Conservation (phyloP, 805 yeast genomes). For the Candida golubevii region DNA sequence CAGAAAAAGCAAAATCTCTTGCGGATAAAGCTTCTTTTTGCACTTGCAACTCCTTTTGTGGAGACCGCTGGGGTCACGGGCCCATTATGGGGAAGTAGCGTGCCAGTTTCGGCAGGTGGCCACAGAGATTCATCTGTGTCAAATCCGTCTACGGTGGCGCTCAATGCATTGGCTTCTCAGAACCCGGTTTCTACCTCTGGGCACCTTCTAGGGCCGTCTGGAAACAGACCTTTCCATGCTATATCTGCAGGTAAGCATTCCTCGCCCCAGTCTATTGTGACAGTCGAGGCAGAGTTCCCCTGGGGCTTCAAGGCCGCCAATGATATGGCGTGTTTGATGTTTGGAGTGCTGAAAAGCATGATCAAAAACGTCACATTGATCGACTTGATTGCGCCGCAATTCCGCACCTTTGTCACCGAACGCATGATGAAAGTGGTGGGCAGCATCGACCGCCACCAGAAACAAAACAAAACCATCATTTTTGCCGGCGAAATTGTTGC, state of each 20-base stretch:
- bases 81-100: conserved; percentile 13
- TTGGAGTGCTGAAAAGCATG: conserved; percentile 70
- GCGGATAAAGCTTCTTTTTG: conserved; percentile 49
- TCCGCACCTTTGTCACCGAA: conserved; percentile 63
- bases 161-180: conserved; percentile 20
- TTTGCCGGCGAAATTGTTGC: conserved; percentile 86
- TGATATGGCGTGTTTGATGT: conserved; percentile 82
- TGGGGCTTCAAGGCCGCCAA: conserved; percentile 83
- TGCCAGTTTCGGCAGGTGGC: conserved; percentile 4
- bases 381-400: conserved; percentile 75
- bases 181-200: background rate
- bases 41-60: conserved; percentile 64
- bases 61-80: conserved; percentile 36
- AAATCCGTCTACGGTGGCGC: conserved; percentile 25
- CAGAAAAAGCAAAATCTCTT: conserved; percentile 38
- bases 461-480: conserved; percentile 42
- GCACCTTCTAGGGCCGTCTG: conserved; percentile 16
- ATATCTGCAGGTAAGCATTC: conserved; percentile 66
- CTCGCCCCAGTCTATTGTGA: conserved; percentile 79
- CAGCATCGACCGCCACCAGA: conserved; percentile 7
- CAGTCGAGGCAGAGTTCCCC: conserved; percentile 69
- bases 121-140: conserved; percentile 19
- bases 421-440: conserved; percentile 35
- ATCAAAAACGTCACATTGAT: conserved; percentile 60
- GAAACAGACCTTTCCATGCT: conserved; percentile 54